Evolutionary conservation across 108 stramenopile species (phyloP).

Genomic region (Conticribra weissflogii): DNA sequence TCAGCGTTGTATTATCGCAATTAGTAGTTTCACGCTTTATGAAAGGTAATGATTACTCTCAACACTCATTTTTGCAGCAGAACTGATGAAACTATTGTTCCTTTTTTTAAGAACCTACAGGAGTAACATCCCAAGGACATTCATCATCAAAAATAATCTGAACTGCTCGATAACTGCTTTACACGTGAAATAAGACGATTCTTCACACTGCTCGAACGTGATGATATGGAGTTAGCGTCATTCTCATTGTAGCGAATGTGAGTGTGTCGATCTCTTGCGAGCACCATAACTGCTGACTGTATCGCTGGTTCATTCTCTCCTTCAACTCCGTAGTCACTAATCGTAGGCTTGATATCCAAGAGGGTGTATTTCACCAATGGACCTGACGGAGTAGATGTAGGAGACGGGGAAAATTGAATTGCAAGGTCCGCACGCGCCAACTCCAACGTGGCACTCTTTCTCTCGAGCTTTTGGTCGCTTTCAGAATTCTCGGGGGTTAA

Average conservation of each 20-base stretch:
- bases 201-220: conserved; percentile 13
- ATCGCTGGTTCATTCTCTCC: conserved; percentile 28
- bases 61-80: too few relatives aligned
- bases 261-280: conserved; percentile 40
- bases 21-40: too few relatives aligned
- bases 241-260: conserved; percentile 20
- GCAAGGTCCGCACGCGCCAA: conserved; percentile 55
- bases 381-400: conserved; percentile 46
- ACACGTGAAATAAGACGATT: conserved; percentile 21
- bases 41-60: too few relatives aligned
- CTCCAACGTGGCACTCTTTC: conserved; percentile 38
- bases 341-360: conserved; percentile 38
- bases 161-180: conserved; percentile 10
- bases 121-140: too few relatives aligned
- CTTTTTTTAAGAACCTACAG: too few relatives aligned
- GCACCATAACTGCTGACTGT: conserved; percentile 40
- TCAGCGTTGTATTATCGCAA: too few relatives aligned
- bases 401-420: conserved; percentile 64
- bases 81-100: too few relatives aligned
- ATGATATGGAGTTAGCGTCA: not conserved
- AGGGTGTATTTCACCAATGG: conserved; percentile 46
- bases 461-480: conserved; percentile 11
- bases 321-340: conserved; percentile 28
- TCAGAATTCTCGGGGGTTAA: conserved; percentile 38
- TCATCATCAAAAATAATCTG: not conserved